A percentile compares a stretch with the other conserved stretches of the same genome.
Evolutionary conservation across 2,329 filamentous ascomycete species (phyloP).

Genomic region (Akanthomyces dipterigenus): DNA sequence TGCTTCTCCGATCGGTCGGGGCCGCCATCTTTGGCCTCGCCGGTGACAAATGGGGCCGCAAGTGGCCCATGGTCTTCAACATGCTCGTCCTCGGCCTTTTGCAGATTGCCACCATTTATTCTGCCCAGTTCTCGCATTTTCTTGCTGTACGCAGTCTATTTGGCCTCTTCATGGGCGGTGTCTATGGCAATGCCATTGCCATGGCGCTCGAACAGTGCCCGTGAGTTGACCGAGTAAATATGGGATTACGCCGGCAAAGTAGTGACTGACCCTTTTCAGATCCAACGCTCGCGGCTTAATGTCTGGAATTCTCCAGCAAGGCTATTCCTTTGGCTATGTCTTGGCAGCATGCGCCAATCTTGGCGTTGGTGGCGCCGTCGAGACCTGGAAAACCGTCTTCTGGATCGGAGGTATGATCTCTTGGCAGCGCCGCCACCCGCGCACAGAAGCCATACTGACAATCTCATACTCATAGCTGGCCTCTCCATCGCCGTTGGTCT

Average conservation of each 20-base stretch:
- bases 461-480: slow-evolving; percentile 37
- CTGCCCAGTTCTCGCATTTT: slow-evolving; percentile 63
- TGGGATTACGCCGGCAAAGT: not conserved
- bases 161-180: slow-evolving; percentile 74
- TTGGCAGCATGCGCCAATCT: slow-evolving; percentile 70
- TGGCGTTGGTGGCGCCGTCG: slow-evolving; percentile 56
- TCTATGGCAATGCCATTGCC: slow-evolving; percentile 71
- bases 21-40: slow-evolving; percentile 70
- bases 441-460: not conserved
- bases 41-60: slow-evolving; percentile 72
- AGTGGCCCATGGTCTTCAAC: slow-evolving; percentile 78
- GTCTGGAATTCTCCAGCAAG: slow-evolving; percentile 76
- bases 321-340: slow-evolving; percentile 74
- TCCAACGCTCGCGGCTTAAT: slow-evolving; percentile 68
- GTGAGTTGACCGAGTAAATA: slow-evolving; percentile 30
- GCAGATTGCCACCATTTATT: slow-evolving; percentile 72
- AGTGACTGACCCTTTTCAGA: slow-evolving; percentile 24
- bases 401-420: slow-evolving; percentile 52
- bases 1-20: slow-evolving; percentile 68
- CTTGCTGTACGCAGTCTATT: slow-evolving; percentile 68
- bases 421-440: slow-evolving; percentile 1
- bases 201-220: slow-evolving; percentile 72
- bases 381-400: slow-evolving; percentile 70
- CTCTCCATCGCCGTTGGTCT: slow-evolving; percentile 63
- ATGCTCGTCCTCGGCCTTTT: slow-evolving; percentile 64